A percentile compares a stretch with the other conserved stretches of the same genome.
phyloP scores from a whole-genome alignment of 2,329 filamentous ascomycete species.

The Ophiostoma sp. region DNA sequence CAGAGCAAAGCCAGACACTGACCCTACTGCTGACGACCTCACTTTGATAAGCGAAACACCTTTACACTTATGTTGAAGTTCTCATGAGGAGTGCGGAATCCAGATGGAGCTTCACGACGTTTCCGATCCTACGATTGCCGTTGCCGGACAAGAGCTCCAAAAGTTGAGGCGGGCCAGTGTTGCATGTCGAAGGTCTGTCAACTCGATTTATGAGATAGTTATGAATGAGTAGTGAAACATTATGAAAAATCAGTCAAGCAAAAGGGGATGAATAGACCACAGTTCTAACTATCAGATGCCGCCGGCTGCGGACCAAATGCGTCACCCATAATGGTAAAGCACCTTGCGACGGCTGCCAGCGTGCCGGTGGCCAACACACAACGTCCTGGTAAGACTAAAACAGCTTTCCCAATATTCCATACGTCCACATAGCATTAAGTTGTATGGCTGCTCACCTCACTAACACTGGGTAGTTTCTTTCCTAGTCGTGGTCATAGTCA shows the following conservation, averaged over 20 bases:
- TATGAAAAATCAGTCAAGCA: not conserved
- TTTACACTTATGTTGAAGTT: not conserved
- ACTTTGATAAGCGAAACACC: not conserved
- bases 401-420: not conserved
- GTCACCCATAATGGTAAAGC: conserved; percentile 14
- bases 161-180: conserved; percentile 20
- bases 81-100: not conserved
- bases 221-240: not conserved
- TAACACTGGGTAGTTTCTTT: conserved; percentile 13
- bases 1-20: not conserved
- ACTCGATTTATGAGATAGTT: not conserved
- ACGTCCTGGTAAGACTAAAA: conserved; percentile 12
- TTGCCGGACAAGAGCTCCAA: conserved; percentile 7
- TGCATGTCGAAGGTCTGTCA: conserved; percentile 18
- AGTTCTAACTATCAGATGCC: conserved; percentile 17
- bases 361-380: not conserved
- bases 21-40: not conserved
- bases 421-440: not conserved
- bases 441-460: not conserved
- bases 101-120: not conserved
- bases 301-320: conserved; percentile 23
- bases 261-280: not conserved
- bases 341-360: conserved; percentile 21
- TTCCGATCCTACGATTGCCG: not conserved
- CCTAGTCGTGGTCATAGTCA: conserved; percentile 21